These are phyloP conservation scores for Uncinocarpus reesii DNA, from an alignment of 2,329 filamentous ascomycete genomes.

Conservation along the genomic window DNA sequence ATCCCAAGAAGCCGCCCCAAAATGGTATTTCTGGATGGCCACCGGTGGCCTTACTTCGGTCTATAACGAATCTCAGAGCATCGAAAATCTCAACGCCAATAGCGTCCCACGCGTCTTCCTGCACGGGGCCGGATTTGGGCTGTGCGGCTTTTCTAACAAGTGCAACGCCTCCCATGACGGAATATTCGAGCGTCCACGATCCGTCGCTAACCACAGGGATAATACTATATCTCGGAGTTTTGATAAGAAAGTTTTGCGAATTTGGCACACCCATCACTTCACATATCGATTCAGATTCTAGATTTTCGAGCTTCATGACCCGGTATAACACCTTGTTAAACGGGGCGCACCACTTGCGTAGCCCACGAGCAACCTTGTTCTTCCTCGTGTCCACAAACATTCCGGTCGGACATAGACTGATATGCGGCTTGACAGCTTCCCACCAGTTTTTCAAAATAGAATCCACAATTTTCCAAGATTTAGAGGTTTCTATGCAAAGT, in stretches of 20 bases:
- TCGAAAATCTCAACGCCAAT: constrained; percentile 26
- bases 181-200: constrained; percentile 33
- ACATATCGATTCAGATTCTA: neutral
- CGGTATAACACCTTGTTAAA: constrained; percentile 17
- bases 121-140: constrained; percentile 12
- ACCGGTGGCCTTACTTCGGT: constrained; percentile 30
- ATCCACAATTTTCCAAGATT: no score
- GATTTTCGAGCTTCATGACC: neutral
- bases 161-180: constrained; percentile 4
- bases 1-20: constrained; percentile 75
- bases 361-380: neutral
- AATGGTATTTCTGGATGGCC: constrained; percentile 46
- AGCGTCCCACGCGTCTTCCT: neutral
- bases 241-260: neutral
- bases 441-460: constrained; percentile 62
- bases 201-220: neutral
- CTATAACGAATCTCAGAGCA: constrained; percentile 30
- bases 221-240: neutral
- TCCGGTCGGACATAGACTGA: neutral
- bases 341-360: constrained; percentile 6
- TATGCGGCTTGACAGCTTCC: constrained; percentile 39
- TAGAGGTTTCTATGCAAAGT: constrained; percentile 48
- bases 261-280: neutral
- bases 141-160: no score
- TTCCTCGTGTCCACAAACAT: neutral